Percentiles rank a stretch among this genome's conserved stretches.
Conservation (phyloP, 495 filamentous ascomycete species). For the Aspergillus homomorphus region DNA sequence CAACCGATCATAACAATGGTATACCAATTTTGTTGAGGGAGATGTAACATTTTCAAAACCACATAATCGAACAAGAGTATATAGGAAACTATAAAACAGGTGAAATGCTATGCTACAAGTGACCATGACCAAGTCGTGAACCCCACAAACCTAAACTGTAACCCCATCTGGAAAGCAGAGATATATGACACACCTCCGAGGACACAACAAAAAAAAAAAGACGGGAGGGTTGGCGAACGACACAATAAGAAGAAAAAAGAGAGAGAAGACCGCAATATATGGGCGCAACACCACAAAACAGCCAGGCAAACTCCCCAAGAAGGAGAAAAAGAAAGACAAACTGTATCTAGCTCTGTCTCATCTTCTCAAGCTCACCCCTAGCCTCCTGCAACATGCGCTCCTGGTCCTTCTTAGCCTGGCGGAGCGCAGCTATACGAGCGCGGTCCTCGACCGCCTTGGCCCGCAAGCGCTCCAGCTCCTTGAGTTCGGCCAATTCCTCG, state of each 20-base stretch:
- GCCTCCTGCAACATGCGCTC: slow-evolving; percentile 62
- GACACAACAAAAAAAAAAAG: neutral
- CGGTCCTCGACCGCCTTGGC: slow-evolving; percentile 52
- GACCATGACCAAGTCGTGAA: slow-evolving; percentile 15
- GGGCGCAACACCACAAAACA: too few relatives aligned
- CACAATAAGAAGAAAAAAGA: slow-evolving; percentile 10
- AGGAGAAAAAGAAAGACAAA: slow-evolving; percentile 12
- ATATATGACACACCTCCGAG: neutral
- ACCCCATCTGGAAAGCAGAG: neutral
- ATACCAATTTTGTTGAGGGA: neutral
- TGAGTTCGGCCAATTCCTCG: slow-evolving; percentile 58
- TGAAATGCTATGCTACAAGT: slow-evolving; percentile 44
- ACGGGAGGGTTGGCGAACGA: neutral
- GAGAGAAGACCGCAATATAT: slow-evolving; percentile 11
- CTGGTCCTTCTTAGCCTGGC: slow-evolving; percentile 58
- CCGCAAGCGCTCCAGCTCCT: slow-evolving; percentile 56
- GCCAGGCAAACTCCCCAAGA: too few relatives aligned
- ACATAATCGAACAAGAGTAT: slow-evolving; percentile 24
- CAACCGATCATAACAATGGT: too few relatives aligned
- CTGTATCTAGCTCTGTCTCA: slow-evolving; percentile 28
- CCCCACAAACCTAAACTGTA: slow-evolving; percentile 10
- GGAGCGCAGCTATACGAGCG: slow-evolving; percentile 51
- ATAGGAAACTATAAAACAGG: slow-evolving; percentile 13
- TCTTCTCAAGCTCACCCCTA: slow-evolving; percentile 43
- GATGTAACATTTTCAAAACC: slow-evolving; percentile 24